Evolutionary conservation across 352 stramenopile species (phyloP).

Genomic region (Pythium monospermum): DNA sequence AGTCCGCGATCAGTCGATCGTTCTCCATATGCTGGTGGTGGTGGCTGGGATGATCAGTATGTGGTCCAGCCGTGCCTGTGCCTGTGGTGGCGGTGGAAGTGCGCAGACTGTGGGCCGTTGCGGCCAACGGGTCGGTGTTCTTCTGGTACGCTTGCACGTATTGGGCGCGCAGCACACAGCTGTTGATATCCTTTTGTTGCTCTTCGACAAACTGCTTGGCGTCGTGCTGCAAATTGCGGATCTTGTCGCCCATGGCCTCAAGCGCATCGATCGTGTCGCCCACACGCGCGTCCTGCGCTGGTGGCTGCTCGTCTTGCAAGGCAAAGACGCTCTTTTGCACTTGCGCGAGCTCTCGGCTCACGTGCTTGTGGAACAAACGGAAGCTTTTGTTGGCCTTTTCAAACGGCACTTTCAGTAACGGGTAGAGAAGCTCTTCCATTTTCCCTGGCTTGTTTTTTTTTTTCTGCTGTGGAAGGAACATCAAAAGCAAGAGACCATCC

Average conservation of each 20-base stretch:
- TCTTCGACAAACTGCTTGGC: constrained; percentile 36
- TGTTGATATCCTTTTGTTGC: constrained; percentile 56
- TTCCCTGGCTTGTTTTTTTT: no score
- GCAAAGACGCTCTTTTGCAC: constrained; percentile 43
- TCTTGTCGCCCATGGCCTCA: constrained; percentile 31
- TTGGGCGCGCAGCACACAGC: constrained; percentile 35
- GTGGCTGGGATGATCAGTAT: constrained; percentile 16
- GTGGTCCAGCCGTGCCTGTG: background rate
- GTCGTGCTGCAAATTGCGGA: constrained; percentile 43
- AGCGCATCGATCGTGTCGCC: constrained; percentile 54
- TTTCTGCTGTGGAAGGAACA: constrained; percentile 6
- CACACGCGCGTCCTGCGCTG: constrained; percentile 53
- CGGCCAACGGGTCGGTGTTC: constrained; percentile 22
- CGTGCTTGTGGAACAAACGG: constrained; percentile 75
- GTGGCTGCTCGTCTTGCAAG: constrained; percentile 50
- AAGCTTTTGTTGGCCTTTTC: constrained; percentile 74
- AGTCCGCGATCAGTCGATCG: constrained; percentile 68
- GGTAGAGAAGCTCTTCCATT: constrained; percentile 52
- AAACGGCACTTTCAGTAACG: constrained; percentile 70
- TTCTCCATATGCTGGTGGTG: constrained; percentile 19
- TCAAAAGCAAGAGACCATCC: no score
- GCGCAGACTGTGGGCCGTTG: constrained; percentile 10
- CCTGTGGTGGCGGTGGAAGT: background rate
- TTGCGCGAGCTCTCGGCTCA: constrained; percentile 54
- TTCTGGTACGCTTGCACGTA: constrained; percentile 34